Conservation (phyloP, 805 yeast species). For the Sungouiozyma ichnusensis region DNA sequence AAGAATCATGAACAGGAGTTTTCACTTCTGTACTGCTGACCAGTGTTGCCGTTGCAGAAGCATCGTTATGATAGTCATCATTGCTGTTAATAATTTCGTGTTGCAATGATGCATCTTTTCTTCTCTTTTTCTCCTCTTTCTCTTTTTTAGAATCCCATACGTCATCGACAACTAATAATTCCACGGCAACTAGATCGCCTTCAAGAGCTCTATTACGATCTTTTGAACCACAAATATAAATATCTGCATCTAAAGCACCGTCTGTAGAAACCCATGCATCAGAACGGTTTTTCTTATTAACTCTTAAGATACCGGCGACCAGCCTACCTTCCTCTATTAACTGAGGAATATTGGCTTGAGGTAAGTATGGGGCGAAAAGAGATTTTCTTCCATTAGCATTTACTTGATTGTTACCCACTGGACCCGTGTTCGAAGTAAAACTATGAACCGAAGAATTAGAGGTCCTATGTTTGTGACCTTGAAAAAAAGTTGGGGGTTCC, state of each 20-base stretch:
- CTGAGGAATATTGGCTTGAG: constrained; percentile 86
- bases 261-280: constrained; percentile 98
- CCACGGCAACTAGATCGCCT: constrained; percentile 94
- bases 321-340: constrained; percentile 80
- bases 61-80: constrained; percentile 74
- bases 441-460: constrained; percentile 59
- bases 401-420: constrained; percentile 6
- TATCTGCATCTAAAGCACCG: constrained; percentile 90
- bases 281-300: constrained; percentile 90
- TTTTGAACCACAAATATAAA: constrained; percentile 94
- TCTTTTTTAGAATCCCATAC: constrained; percentile 96
- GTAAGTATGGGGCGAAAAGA: constrained; percentile 89
- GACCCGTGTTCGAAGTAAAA: constrained; percentile 26
- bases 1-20: constrained; percentile 7
- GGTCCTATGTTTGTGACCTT: constrained; percentile 69
- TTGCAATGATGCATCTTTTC: constrained; percentile 48
- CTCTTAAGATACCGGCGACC: constrained; percentile 87
- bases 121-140: constrained; percentile 92
- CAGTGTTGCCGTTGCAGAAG: constrained; percentile 42
- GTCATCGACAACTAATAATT: constrained; percentile 87
- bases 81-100: constrained; percentile 32
- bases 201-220: constrained; percentile 96
- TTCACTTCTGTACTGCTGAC: constrained; percentile 28
- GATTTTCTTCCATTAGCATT: constrained; percentile 54
- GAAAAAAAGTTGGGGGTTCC: constrained; percentile 35